phyloP scores from a whole-genome alignment of 2,329 filamentous ascomycete genomes.

The Botrytis elliptica region DNA sequence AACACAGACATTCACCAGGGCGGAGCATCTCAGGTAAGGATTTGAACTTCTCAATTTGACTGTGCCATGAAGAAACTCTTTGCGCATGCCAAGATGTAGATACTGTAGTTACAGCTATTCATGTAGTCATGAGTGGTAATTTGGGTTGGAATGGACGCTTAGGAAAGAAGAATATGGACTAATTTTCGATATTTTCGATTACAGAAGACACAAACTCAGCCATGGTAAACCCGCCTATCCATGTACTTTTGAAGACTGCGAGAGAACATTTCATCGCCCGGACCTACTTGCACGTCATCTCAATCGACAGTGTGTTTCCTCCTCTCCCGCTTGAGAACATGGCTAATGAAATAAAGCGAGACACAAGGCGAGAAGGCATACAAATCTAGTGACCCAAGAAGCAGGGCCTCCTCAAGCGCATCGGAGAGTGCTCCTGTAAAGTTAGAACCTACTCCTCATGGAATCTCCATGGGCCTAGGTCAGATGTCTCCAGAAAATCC shows the following conservation, averaged over 20 bases:
- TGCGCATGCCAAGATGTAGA: not conserved
- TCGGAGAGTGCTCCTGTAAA: conserved; percentile 30
- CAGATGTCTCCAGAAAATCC: conserved; percentile 30
- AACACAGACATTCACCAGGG: conserved; percentile 58
- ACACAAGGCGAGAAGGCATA: conserved; percentile 46
- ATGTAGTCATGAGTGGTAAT: not conserved
- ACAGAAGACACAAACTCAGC: conserved; percentile 59
- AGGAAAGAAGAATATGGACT: not conserved
- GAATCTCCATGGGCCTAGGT: conserved; percentile 8
- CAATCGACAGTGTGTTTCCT: conserved; percentile 49
- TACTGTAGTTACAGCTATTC: not conserved
- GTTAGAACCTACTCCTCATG: conserved; percentile 6
- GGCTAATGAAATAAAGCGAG: conserved; percentile 42
- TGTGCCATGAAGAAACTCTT: not conserved
- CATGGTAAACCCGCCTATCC: conserved; percentile 54
- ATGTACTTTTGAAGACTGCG: conserved; percentile 55
- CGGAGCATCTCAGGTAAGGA: conserved; percentile 58
- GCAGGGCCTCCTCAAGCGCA: conserved; percentile 34
- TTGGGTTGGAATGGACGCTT: not conserved
- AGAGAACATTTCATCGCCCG: conserved; percentile 56
- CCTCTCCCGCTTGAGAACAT: not conserved
- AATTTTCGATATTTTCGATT: not conserved
- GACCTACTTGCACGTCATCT: conserved; percentile 60
- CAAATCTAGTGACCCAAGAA: conserved; percentile 32
- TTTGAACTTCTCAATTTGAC: not conserved